These are phyloP conservation scores for Lactarius tabidus DNA, from an alignment of 768 basidiomycete genomes.

Conservation along the genomic window DNA sequence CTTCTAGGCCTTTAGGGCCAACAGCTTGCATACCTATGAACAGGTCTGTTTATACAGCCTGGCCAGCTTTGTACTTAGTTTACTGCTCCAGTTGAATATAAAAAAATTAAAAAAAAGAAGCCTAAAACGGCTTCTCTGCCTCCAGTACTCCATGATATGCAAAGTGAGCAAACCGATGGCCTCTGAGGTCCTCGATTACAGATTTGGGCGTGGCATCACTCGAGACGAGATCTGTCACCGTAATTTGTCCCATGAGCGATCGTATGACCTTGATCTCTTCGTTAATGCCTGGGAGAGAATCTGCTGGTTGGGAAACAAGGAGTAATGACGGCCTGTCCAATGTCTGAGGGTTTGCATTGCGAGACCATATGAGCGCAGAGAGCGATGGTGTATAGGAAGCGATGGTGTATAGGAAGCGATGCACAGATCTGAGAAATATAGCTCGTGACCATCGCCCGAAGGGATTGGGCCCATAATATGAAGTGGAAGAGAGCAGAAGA, in stretches of 20 bases:
- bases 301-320: not conserved
- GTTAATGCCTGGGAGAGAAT: not conserved
- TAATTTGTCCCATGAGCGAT: too few species aligned
- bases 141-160: slow-evolving; percentile 13
- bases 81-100: too few species aligned
- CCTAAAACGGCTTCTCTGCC: not conserved
- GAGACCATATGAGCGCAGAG: slow-evolving; percentile 5
- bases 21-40: too few species aligned
- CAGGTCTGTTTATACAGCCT: too few species aligned
- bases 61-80: too few species aligned
- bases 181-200: not conserved
- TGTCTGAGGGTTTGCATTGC: not conserved
- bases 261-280: not conserved
- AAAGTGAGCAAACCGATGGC: not conserved
- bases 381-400: not conserved
- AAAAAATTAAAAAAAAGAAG: too few species aligned
- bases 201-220: not conserved
- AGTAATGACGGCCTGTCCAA: not conserved
- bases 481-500: slow-evolving; percentile 13
- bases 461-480: slow-evolving; percentile 13
- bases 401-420: slow-evolving; percentile 4
- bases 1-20: too few species aligned
- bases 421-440: slow-evolving; percentile 1
- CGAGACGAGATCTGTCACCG: not conserved
- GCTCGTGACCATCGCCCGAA: not conserved